phyloP scores from a whole-genome alignment of 768 basidiomycete genomes.

The Terana coerulea region DNA sequence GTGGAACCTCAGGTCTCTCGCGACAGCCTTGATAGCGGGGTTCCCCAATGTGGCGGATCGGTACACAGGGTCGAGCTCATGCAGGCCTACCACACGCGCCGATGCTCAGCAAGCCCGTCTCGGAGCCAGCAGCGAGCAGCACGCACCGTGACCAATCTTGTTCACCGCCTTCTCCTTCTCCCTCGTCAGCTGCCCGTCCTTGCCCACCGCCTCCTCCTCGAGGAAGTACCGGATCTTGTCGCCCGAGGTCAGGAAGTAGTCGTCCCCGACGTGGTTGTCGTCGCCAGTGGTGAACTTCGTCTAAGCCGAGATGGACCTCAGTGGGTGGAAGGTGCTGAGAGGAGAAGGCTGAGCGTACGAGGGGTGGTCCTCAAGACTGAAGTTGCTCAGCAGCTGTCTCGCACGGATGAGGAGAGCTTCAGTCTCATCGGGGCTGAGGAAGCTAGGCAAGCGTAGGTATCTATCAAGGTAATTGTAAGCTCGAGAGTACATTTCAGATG shows the following conservation, averaged over 20 bases:
- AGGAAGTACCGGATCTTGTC: slow-evolving; percentile 96
- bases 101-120: neutral
- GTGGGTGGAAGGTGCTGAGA: neutral
- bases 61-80: slow-evolving; percentile 82
- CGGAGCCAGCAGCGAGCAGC: neutral
- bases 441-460: slow-evolving; percentile 75
- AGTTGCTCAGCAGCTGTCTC: slow-evolving; percentile 72
- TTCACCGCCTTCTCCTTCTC: slow-evolving; percentile 82
- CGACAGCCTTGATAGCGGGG: slow-evolving; percentile 61
- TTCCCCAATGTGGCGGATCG: slow-evolving; percentile 79
- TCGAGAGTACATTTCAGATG: slow-evolving; percentile 1
- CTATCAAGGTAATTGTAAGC: no score
- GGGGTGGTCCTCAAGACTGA: slow-evolving; percentile 77
- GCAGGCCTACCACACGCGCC: slow-evolving; percentile 61
- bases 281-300: slow-evolving; percentile 88
- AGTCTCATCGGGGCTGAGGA: slow-evolving; percentile 59
- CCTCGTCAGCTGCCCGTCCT: slow-evolving; percentile 62
- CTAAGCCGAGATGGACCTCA: slow-evolving; percentile 34
- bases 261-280: slow-evolving; percentile 78
- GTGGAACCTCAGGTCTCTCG: slow-evolving; percentile 78
- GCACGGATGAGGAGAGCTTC: slow-evolving; percentile 63
- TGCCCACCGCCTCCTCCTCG: slow-evolving; percentile 80
- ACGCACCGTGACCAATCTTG: slow-evolving; percentile 86
- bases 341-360: slow-evolving; percentile 42
- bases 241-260: slow-evolving; percentile 88